Evolutionary conservation across 768 basidiomycete species (phyloP), one percentile per base, ranked within the genome.

Genomic region (Pleurotus djamor): DNA sequence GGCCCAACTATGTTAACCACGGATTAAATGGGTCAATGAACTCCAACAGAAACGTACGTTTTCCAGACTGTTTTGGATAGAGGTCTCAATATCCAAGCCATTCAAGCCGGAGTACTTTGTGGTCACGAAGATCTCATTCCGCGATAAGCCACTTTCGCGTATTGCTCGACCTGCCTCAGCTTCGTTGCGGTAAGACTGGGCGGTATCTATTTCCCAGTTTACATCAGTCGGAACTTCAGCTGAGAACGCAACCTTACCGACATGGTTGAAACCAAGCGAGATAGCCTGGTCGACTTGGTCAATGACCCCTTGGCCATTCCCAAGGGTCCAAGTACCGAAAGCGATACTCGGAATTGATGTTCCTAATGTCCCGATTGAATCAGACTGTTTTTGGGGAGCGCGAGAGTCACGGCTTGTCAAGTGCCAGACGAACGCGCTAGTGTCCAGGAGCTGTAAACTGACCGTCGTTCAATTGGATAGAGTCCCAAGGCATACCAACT

Each of bases 271-370:
- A 3, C 87, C 87, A 4, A 81, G 77, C 0, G 78, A 78, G 48
- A 89, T 71, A 2, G 86, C 87, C 65, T 86, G 84, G 63, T 83
- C 83, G 32, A 89, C 84, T 63, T 81, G 78, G 65, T 80, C 76
- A 17, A 77, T 76, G 4, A 82, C 68, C 28, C 70, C 73, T 60
- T 82, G 78, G 0, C 85, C 86, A 41, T 83, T 82, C 1, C 85
- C 84, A n/a, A 85, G 62, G 44, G 75, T 83, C 83, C 86, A 87
- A 3, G 87, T 88, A 34, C 86, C 88, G 65, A 84, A 86, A 61
- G 79, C 86, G 48, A 89, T 77, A 60, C 76, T 70, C 13, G 81
- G 75, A 67, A 86, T 72, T 72, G 76, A 65, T 52, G 76, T 69
- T 4, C 83, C 83, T 86, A 57, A 16, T 13, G n/a, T 35, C 47